Evolutionary conservation across 2,329 filamentous ascomycete genomes (phyloP), one percentile per base, ranked within the genome.

Genomic region (Trichoderma sp.): DNA sequence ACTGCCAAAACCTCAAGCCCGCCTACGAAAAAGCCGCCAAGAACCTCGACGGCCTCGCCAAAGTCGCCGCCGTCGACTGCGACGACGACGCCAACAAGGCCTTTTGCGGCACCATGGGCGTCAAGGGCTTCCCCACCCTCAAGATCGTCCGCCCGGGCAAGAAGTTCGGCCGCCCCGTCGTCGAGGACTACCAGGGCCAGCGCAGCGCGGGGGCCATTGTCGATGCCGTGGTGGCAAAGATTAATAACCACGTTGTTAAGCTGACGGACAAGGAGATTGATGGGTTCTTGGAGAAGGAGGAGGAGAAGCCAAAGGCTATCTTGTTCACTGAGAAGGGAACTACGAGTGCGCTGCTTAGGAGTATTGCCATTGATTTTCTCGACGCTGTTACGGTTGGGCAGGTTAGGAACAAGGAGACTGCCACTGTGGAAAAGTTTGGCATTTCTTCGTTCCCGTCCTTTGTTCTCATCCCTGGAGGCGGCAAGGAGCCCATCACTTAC

Each of bases 1-100:
- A 98, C 86, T 99, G 97, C 87, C 90, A 98, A 86, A 98, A 93
- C 85, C 93, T 99, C 81, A 95, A 98, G 86, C 96, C 95, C 3
- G 94, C 94, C 62, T 99, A 97, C 85, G 96, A 98, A 85, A 98
- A 98, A 85, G 95, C 93, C 2, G 97, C 97, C 80, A 93, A 93
- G 81, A 95, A 92, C 80, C 92, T 99, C 75, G 91, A 93, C n/a
- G 97, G 97, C 16, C 89, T 98, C 16, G 97, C 95, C 80, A 97
- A 98, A 81, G 96, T 99, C 59, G 97, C 95, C 65, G 97, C 97
- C 74, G 88, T 99, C 78, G 94, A 99, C 85, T 99, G 97, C 84
- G 96, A 99, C 81, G 95, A 97, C 38, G 96, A 98, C 72, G 86
- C 88, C 78, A 99, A 98, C 89, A 98, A 98, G 87, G 88, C 89